phyloP scores from a whole-genome alignment of 164 flowering plant species.

The Stephania japonica region DNA sequence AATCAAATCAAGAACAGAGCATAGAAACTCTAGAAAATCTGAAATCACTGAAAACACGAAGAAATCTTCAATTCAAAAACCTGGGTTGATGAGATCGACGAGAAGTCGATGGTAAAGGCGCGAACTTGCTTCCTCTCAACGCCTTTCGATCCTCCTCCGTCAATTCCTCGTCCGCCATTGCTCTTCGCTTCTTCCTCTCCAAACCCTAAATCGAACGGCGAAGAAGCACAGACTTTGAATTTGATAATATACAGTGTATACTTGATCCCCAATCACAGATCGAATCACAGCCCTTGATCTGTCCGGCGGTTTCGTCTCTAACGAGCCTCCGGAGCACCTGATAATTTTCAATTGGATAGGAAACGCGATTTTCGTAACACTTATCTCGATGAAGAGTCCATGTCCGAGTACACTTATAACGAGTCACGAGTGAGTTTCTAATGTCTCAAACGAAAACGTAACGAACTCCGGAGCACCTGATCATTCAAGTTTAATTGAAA shows the following conservation, averaged over 20 bases:
- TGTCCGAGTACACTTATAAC: too few species aligned
- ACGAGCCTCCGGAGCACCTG: background rate
- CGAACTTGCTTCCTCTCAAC: slow-evolving; percentile 84
- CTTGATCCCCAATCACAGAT: background rate
- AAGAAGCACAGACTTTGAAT: background rate
- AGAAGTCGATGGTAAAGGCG: slow-evolving; percentile 59
- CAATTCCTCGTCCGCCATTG: slow-evolving; percentile 33
- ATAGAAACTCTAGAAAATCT: background rate
- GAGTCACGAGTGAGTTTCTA: too few species aligned
- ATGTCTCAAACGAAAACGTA: too few species aligned
- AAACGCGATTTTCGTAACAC: too few species aligned
- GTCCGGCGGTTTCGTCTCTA: background rate
- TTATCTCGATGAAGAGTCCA: too few species aligned
- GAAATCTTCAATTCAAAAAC: slow-evolving; percentile 19
- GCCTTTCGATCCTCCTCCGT: slow-evolving; percentile 77
- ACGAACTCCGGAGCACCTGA: too few species aligned
- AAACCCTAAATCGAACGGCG: background rate
- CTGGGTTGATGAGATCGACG: slow-evolving; percentile 47
- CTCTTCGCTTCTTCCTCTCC: background rate
- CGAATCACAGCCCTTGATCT: background rate
- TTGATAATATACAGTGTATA: background rate
- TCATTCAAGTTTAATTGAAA: too few species aligned
- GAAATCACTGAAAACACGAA: background rate
- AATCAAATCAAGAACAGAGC: background rate
- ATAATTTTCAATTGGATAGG: background rate